Evolutionary conservation across 108 stramenopile species (phyloP).

Genomic region (Cyclotella choctawhatcheeana): DNA sequence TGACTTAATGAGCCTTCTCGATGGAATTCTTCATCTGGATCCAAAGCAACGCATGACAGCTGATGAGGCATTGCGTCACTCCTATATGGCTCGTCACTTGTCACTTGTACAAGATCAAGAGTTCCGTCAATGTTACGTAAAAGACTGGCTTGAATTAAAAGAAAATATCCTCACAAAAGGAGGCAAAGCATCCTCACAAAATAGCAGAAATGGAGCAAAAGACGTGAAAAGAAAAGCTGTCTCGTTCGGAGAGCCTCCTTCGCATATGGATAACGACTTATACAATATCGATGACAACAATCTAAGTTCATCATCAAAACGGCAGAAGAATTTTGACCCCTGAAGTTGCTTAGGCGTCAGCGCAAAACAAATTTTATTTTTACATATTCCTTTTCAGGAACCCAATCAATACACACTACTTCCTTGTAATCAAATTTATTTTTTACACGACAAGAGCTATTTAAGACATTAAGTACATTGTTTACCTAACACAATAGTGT

Average conservation of each 20-base stretch:
- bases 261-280: conserved; percentile 64
- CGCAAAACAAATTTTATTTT: not conserved
- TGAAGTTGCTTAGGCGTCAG: conserved; percentile 24
- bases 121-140: conserved; percentile 71
- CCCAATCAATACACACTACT: not conserved
- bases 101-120: conserved; percentile 40
- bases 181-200: not conserved
- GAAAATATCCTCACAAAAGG: conserved; percentile 45
- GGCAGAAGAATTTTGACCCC: conserved; percentile 25
- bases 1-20: conserved; percentile 73
- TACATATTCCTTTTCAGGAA: conserved; percentile 6
- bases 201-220: conserved; percentile 33
- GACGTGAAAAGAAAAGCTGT: conserved; percentile 71
- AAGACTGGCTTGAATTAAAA: conserved; percentile 80
- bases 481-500: not conserved
- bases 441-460: not conserved
- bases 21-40: conserved; percentile 78
- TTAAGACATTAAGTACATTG: not conserved
- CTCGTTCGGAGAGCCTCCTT: conserved; percentile 51
- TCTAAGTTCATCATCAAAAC: conserved; percentile 39
- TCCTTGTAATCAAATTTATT: not conserved
- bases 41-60: conserved; percentile 78
- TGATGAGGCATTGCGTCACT: conserved; percentile 71
- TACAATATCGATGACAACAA: conserved; percentile 73
- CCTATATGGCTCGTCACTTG: conserved; percentile 53